phyloP scores from a whole-genome alignment of 139 green algal species.

The Chlamydomonas schloesseri region DNA sequence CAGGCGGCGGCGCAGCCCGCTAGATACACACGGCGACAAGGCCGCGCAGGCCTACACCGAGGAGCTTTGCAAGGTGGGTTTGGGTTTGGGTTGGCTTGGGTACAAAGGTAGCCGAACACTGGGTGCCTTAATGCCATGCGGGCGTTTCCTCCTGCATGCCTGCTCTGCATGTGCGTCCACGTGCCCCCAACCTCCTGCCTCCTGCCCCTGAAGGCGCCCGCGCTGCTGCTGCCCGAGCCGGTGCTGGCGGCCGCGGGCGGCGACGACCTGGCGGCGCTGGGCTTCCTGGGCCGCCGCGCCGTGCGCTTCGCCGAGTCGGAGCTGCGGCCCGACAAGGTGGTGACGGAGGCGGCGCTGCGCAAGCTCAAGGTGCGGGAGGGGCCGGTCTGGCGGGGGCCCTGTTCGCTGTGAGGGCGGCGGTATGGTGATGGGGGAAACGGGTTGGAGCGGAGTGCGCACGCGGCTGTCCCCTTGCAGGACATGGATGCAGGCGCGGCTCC shows the following conservation, averaged over 20 bases:
- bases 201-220: constrained; percentile 23
- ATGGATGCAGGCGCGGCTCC: no score
- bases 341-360: constrained; percentile 10
- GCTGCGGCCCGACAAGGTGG: background rate
- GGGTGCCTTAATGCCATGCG: no score
- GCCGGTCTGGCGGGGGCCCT: no score
- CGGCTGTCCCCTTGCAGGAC: no score
- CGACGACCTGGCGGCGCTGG: background rate
- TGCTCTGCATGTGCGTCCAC: no score
- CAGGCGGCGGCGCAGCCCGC: background rate
- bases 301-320: background rate
- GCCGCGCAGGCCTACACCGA: background rate
- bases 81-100: no score
- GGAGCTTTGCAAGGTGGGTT: constrained; percentile 33
- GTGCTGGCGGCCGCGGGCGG: background rate
- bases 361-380: constrained; percentile 1
- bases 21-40: background rate
- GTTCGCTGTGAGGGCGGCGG: no score
- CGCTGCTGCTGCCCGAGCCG: background rate
- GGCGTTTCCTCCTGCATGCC: no score
- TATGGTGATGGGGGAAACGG: background rate
- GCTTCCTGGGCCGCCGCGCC: constrained; percentile 7
- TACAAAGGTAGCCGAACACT: no score
- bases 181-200: no score
- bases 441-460: background rate